Evolutionary conservation across 495 filamentous ascomycete species (phyloP).

Genomic region (Penicillium psychrofluorescens): DNA sequence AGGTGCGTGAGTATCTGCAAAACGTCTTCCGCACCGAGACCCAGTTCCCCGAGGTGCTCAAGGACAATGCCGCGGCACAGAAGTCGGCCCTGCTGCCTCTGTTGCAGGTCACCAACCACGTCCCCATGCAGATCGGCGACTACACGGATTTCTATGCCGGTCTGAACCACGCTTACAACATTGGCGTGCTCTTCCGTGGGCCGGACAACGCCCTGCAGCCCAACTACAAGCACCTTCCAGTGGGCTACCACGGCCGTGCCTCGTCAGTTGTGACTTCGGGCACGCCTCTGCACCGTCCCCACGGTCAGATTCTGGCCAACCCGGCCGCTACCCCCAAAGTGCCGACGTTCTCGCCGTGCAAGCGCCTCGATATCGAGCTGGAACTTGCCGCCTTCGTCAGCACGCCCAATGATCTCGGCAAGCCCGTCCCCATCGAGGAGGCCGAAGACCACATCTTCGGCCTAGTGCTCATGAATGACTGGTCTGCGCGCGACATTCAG

Average conservation of each 20-base stretch:
- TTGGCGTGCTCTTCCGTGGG: slow-evolving; percentile 79
- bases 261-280: slow-evolving; percentile 74
- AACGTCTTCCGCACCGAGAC: slow-evolving; percentile 58
- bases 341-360: slow-evolving; percentile 56
- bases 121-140: slow-evolving; percentile 90
- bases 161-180: slow-evolving; percentile 75
- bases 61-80: slow-evolving; percentile 47
- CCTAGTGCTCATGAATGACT: slow-evolving; percentile 87
- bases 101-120: slow-evolving; percentile 57
- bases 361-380: slow-evolving; percentile 76
- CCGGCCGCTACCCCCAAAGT: slow-evolving; percentile 52
- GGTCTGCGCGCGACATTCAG: slow-evolving; percentile 88
- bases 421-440: slow-evolving; percentile 51
- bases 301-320: slow-evolving; percentile 73
- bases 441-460: slow-evolving; percentile 80
- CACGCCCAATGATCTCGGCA: slow-evolving; percentile 57
- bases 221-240: slow-evolving; percentile 86
- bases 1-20: slow-evolving; percentile 69
- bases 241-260: slow-evolving; percentile 81
- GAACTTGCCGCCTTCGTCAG: slow-evolving; percentile 82
- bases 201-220: slow-evolving; percentile 72
- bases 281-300: slow-evolving; percentile 65
- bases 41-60: slow-evolving; percentile 49
- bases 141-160: slow-evolving; percentile 99
- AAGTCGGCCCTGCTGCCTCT: slow-evolving; percentile 47